Conservation (phyloP, 2,329 filamentous ascomycete genomes). For the Pseudopyricularia cyperi region DNA sequence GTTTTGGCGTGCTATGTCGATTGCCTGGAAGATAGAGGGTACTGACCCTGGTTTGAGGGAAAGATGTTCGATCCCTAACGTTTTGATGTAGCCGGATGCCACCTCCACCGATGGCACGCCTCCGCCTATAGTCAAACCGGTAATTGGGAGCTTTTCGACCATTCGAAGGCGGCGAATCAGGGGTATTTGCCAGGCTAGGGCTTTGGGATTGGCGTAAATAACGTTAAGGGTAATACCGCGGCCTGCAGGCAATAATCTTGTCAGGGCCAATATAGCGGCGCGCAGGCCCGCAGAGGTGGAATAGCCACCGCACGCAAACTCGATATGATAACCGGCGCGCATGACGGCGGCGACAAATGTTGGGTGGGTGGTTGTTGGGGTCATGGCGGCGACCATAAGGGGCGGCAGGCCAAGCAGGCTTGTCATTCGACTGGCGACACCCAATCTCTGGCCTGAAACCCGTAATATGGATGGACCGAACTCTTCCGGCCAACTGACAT, state of each 20-base stretch:
- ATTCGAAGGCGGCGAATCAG: slow-evolving; percentile 61
- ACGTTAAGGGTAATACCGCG: slow-evolving; percentile 82
- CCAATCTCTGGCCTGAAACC: not conserved
- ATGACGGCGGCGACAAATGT: slow-evolving; percentile 90
- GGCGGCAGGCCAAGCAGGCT: slow-evolving; percentile 73
- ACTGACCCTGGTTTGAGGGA: slow-evolving; percentile 86
- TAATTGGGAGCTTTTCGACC: slow-evolving; percentile 76
- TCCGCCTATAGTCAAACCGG: slow-evolving; percentile 87
- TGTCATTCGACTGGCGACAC: slow-evolving; percentile 16
- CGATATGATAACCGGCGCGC: slow-evolving; percentile 90
- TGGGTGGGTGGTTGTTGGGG: slow-evolving; percentile 76
- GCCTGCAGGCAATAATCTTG: slow-evolving; percentile 69
- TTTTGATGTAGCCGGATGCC: slow-evolving; percentile 87
- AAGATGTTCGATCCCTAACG: slow-evolving; percentile 84
- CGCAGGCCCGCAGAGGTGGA: slow-evolving; percentile 75
- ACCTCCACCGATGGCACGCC: slow-evolving; percentile 90
- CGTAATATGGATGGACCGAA: not conserved
- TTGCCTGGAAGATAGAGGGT: slow-evolving; percentile 75
- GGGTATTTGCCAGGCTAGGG: slow-evolving; percentile 88
- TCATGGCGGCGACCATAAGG: slow-evolving; percentile 88
- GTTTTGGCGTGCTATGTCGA: slow-evolving; percentile 91
- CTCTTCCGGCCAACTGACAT: not conserved
- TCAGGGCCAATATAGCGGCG: slow-evolving; percentile 69
- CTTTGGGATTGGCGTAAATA: slow-evolving; percentile 80
- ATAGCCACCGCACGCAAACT: slow-evolving; percentile 82